Conservation (phyloP, 805 yeast species). For the Vanderwaltozyma yarrowii region DNA sequence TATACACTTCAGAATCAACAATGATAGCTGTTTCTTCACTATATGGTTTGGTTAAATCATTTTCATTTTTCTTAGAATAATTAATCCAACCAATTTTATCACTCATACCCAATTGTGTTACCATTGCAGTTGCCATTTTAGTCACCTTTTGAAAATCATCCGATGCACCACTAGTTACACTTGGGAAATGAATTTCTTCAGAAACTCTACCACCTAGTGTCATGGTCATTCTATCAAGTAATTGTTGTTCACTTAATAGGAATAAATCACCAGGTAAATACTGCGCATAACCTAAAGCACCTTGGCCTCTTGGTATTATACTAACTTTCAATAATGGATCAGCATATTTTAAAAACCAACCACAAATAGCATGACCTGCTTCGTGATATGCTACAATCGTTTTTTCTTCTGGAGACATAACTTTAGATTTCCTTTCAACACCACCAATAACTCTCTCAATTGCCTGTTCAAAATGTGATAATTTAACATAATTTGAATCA, state of each 20-base stretch:
- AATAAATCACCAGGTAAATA: conserved; percentile 85
- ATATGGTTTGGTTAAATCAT: conserved; percentile 69
- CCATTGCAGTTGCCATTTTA: conserved; percentile 83
- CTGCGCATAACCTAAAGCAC: conserved; percentile 94
- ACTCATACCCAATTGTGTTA: conserved; percentile 83
- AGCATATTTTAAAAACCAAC: conserved; percentile 82
- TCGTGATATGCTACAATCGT: conserved; percentile 86
- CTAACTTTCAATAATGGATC: conserved; percentile 91
- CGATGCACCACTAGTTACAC: conserved; percentile 86
- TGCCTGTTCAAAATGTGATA: conserved; percentile 79
- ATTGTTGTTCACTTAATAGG: conserved; percentile 64
- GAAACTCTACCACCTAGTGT: conserved; percentile 87
- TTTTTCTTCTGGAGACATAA: conserved; percentile 72
- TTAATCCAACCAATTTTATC: conserved; percentile 50
- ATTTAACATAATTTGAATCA: conserved; percentile 48
- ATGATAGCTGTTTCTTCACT: conserved; percentile 75
- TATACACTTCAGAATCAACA: conserved; percentile 76
- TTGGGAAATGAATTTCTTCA: conserved; percentile 78
- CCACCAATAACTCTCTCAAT: conserved; percentile 94
- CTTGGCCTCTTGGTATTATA: conserved; percentile 89
- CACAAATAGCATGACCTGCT: conserved; percentile 95
- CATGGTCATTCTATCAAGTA: conserved; percentile 83
- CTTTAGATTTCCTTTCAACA: conserved; percentile 74
- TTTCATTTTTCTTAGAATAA: conserved; percentile 40
- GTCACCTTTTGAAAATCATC: conserved; percentile 92